Percentiles rank a stretch among this genome's conserved stretches.
Evolutionary conservation across 2,329 filamentous ascomycete species (phyloP).

Genomic region (Penicillium expansum): DNA sequence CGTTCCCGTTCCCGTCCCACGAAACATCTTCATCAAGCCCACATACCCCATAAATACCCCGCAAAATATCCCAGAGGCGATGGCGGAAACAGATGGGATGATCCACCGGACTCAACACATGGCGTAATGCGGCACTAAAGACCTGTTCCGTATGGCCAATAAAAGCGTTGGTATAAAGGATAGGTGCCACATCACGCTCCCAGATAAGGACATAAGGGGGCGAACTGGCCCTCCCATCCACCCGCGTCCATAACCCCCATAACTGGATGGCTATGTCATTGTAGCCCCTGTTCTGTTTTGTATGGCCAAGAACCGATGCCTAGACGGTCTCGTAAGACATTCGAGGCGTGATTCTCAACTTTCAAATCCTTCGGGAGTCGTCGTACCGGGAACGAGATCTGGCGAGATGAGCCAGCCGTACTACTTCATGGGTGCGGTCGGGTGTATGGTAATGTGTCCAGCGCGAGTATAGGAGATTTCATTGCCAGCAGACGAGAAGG

Average conservation of each 20-base stretch:
- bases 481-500: background rate
- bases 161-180: background rate
- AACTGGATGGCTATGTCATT: background rate
- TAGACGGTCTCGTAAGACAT: background rate
- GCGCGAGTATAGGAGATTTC: background rate
- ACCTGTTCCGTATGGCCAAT: background rate
- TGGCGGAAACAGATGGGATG: background rate
- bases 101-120: no score
- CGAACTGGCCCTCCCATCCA: background rate
- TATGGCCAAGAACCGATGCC: no score
- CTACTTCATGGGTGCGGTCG: background rate
- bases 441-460: background rate
- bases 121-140: background rate
- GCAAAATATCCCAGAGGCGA: no score
- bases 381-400: background rate
- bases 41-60: background rate
- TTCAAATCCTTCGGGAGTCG: background rate
- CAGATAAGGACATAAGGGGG: background rate
- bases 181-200: no score
- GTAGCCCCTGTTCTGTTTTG: background rate
- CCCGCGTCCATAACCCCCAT: background rate
- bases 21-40: background rate
- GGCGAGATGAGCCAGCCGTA: background rate
- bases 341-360: background rate
- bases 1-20: background rate